Base-by-base conservation (phyloP, 176 grass and related monocot genomes). In the Puccinellia tenuiflora region DNA sequence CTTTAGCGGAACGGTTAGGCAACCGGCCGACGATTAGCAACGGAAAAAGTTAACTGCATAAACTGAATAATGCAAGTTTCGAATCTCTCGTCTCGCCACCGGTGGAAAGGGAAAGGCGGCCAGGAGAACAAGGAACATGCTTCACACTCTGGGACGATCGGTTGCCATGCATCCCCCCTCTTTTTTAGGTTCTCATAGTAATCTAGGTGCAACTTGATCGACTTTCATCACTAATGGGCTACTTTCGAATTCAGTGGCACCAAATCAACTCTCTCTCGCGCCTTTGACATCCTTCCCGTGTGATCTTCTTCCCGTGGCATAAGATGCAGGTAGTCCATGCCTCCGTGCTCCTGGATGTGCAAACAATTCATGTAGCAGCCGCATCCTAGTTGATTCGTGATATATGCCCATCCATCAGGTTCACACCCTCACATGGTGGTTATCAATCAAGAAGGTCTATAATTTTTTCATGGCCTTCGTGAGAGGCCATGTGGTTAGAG, bases 31-130 rank as follows among this genome's bases (percentile, higher is more conserved):
- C 60, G 28, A 68, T 29, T 48, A 40, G 38, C 38, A 21, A 24
- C 67, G 15, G 33, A 34, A 17, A 63, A 63, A 63, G 28, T 8
- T 17, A 63, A 33, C 60, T 17, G 51, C 13, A n/a, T 33, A 40
- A 83, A 50, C 67, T 33, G 74, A 83, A 60, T 66, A 79, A 59
- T 9, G 38, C 79, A 86, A 83, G 67, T 45, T 86, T 90, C 17
- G 80, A 83, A 87, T 90, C 39, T 50, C 65, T 5, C 10, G 26
- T 85, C 79, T 84, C 82, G 31, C 38, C 16, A 57, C 22, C 77
- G 71, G 77, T 79, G 79, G 22, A 84, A 90, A 76, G 59, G 29
- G 6, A 28, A 45, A 73, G 37, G 88, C 74, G 69, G 77, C 83
- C 26, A 52, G 21, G 9, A 26, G 55, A 77, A 77, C 83, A 17